phyloP scores from a whole-genome alignment of 1,284 basidiomycete species.

The Ganoderma lingzhi region DNA sequence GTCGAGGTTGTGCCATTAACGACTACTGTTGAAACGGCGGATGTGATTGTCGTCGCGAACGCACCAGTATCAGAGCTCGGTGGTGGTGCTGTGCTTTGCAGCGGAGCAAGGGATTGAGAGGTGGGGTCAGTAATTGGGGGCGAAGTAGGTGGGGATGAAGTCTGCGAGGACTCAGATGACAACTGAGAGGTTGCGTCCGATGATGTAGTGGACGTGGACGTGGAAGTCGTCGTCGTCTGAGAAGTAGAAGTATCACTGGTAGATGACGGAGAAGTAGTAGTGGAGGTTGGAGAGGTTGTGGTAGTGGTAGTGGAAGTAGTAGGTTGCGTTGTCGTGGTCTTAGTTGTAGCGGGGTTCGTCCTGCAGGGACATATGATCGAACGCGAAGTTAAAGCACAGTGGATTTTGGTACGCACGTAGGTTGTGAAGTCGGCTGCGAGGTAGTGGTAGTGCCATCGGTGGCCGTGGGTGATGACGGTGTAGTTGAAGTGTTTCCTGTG shows the following conservation, averaged over 20 bases:
- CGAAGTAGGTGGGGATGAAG: slow-evolving; percentile 23
- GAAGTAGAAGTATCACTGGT: not conserved
- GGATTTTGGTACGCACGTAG: slow-evolving; percentile 13
- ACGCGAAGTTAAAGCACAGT: not conserved
- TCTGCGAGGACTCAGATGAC: slow-evolving; percentile 1
- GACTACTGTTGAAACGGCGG: slow-evolving; percentile 27
- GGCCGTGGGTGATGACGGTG: not conserved
- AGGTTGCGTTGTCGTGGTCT: not conserved
- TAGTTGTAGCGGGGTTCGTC: not conserved
- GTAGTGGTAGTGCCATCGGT: not conserved
- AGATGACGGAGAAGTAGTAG: slow-evolving; percentile 2
- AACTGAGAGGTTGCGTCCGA: slow-evolving; percentile 16
- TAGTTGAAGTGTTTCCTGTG: not conserved
- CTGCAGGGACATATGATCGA: not conserved
- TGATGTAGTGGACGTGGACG: not conserved
- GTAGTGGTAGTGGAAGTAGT: not conserved
- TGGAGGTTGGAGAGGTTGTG: not conserved
- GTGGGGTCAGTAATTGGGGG: slow-evolving; percentile 17
- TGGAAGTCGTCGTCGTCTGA: not conserved
- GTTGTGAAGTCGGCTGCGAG: slow-evolving; percentile 5
- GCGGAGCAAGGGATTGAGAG: slow-evolving; percentile 21
- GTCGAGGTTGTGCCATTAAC: slow-evolving; percentile 29
- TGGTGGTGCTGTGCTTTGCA: slow-evolving; percentile 25
- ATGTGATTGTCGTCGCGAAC: slow-evolving; percentile 25
- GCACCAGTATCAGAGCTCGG: slow-evolving; percentile 13